Evolutionary conservation across 305 asterid species (phyloP), one percentile per base, ranked within the genome.

Genomic region (Fraxinus dipetala): DNA sequence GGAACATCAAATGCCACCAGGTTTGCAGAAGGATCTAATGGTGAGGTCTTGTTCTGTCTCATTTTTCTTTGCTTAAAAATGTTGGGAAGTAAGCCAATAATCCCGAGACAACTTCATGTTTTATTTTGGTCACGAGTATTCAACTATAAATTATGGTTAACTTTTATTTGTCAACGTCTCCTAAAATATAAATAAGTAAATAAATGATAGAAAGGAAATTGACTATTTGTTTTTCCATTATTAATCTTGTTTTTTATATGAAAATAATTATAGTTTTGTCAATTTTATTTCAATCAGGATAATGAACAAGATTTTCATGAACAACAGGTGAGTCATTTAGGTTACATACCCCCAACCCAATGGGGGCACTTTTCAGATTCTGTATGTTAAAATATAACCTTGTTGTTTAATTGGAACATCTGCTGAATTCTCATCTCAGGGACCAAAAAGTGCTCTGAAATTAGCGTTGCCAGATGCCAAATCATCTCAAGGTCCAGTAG

Each of bases 401-500:
- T 56, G 26, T 56, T 5, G 65, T 56, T 56, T 88, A 72, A 28
- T 45, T 77, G 63, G 72, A 40, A 65, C 34, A 56, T 76, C 75
- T 63, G 48, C 38, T 56, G 82, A 79, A 72, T 34, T 10, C 67
- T 77, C 16, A 45, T 85, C 85, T 76, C 83, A 93, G 96, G 97
- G 93, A 14, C 83, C 94, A 76, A 93, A 89, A 78, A 93, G 90
- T 81, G 83, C 87, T 81, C 89, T 91, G 22, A 93, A 91, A 88
- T 67, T 90, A 78, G 83, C 93, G 38, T 76, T 85, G 59, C 84
- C 92, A 65, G 84, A 88, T 85, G n/a, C 87, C 75, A 92, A 90
- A 89, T 88, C 97, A 80, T 92, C 98, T 83, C 90, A 92, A 82
- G 93, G 90, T 80, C 93, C 98, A 13, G 85, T 87, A 24, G 97